These are phyloP conservation scores for Citeromyces nyonsensis DNA, from an alignment of 805 yeast genomes.

Conservation along the genomic window DNA sequence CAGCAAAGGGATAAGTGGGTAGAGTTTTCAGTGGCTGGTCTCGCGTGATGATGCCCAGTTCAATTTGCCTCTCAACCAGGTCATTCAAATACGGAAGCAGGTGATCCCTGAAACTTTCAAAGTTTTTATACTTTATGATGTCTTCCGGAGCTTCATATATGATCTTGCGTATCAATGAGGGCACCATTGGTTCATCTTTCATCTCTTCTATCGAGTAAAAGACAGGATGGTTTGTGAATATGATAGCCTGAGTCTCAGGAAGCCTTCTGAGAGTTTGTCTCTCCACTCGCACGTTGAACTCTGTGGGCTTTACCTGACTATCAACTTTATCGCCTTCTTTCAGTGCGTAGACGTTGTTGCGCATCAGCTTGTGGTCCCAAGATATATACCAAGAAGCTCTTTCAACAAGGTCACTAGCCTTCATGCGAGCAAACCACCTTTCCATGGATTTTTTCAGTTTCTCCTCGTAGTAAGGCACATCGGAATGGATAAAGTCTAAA, in stretches of 20 bases:
- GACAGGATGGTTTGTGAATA: slow-evolving; percentile 67
- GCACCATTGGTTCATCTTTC: slow-evolving; percentile 68
- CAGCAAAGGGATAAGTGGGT: slow-evolving; percentile 52
- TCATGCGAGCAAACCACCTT: slow-evolving; percentile 51
- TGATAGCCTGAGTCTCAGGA: slow-evolving; percentile 49
- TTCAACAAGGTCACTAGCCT: slow-evolving; percentile 48
- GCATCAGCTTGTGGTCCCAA: slow-evolving; percentile 52
- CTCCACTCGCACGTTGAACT: slow-evolving; percentile 57
- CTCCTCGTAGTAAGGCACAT: slow-evolving; percentile 55
- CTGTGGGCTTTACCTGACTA: slow-evolving; percentile 25
- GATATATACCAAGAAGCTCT: slow-evolving; percentile 65
- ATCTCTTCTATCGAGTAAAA: slow-evolving; percentile 68
- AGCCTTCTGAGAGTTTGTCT: slow-evolving; percentile 56
- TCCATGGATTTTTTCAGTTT: slow-evolving; percentile 60
- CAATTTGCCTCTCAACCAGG: slow-evolving; percentile 41
- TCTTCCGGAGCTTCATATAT: slow-evolving; percentile 52
- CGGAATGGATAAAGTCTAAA: slow-evolving; percentile 48
- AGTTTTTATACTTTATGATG: slow-evolving; percentile 49
- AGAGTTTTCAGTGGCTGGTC: slow-evolving; percentile 44
- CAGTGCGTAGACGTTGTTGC: slow-evolving; percentile 39
- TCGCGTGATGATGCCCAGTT: slow-evolving; percentile 32
- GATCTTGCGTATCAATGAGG: slow-evolving; percentile 46
- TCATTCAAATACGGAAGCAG: slow-evolving; percentile 39
- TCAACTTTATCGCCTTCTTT: slow-evolving; percentile 27
- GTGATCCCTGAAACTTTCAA: slow-evolving; percentile 43